Evolutionary conservation across 2,329 filamentous ascomycete genomes (phyloP), one percentile per base, ranked within the genome.

Genomic region (Colletotrichum kahawae): DNA sequence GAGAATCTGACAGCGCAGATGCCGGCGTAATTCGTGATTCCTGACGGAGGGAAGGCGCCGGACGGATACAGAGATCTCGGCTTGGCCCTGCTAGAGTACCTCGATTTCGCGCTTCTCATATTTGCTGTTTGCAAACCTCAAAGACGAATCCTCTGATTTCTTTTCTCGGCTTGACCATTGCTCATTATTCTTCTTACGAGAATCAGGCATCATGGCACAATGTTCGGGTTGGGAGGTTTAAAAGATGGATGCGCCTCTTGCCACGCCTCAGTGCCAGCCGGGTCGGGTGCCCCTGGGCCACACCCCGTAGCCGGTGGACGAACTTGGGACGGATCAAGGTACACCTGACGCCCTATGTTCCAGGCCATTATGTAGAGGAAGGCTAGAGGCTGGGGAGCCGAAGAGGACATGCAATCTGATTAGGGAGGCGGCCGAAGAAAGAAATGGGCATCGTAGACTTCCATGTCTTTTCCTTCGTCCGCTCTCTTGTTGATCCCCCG

Each of bases 311-410:
- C 36, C 38, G 21, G 57, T 54, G 57, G 54, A 6, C n/a, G 27
- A 62, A 71, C 70, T 67, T 72, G 63, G 70, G 70, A 72, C 43
- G 70, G 63, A 67, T 57, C 27, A 74, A 67, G 38, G 60, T 59
- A 67, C 43, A 67, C 69, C 56, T 75, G 63, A 67, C 63, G 69
- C 27, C 56, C 48, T 67, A 21, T 51, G 33, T 67, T 67, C 56
- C 56, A 64, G 62, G 54, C 33, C 60, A 13, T 51, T 51, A 16
- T 66, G 64, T 10, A 14, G 48, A 71, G 31, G 54, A 38, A 38
- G 68, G 71, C 33, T 71, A 31, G 63, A 34, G 31, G 54, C 54
- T 60, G 36, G 51, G 29, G 43, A 51, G 43, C 33, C 43, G 70
- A 60, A 29, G 21, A 29, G 31, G 64, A 57, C 38, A 43, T n/a